These are phyloP conservation scores for Paecilomyces fulvus DNA, from an alignment of 2,329 filamentous ascomycete genomes.

Conservation along the genomic window DNA sequence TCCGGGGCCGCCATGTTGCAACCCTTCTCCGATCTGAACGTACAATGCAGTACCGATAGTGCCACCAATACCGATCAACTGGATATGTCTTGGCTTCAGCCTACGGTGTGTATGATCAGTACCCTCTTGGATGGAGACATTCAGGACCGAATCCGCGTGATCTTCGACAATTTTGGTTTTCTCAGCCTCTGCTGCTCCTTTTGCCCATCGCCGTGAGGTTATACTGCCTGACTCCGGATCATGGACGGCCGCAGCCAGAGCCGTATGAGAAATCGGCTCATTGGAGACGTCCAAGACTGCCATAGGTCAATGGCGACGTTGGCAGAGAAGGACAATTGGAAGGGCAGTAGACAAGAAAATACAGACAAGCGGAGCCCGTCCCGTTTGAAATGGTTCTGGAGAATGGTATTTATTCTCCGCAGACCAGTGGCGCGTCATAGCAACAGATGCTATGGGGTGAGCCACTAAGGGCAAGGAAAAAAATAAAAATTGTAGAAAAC, in stretches of 20 bases:
- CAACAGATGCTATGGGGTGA: neutral
- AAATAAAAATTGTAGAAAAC: neutral
- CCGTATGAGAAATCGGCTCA: neutral
- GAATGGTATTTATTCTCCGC: neutral
- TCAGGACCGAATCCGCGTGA: constrained; percentile 14
- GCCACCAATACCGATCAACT: constrained; percentile 40
- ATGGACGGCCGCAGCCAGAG: constrained; percentile 3
- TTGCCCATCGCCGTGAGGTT: constrained; percentile 5
- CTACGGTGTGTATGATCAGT: constrained; percentile 32
- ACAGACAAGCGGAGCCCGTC: neutral
- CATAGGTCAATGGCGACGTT: neutral
- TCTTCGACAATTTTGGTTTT: constrained; percentile 11
- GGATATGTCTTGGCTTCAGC: constrained; percentile 38
- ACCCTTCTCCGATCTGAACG: constrained; percentile 33
- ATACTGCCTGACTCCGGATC: constrained; percentile 9
- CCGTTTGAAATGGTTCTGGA: neutral
- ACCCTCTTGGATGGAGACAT: constrained; percentile 15
- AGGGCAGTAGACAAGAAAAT: neutral
- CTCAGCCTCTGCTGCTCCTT: constrained; percentile 8
- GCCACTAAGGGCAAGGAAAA: neutral
- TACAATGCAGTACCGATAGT: constrained; percentile 38
- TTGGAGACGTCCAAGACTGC: neutral
- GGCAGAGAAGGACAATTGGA: neutral
- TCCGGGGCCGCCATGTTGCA: constrained; percentile 34
- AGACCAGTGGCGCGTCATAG: neutral